Percentiles rank a stretch among this genome's conserved stretches.
Conservation (phyloP, 1,139 yeast species). For the Kurtzmaniella quercitrusa region DNA sequence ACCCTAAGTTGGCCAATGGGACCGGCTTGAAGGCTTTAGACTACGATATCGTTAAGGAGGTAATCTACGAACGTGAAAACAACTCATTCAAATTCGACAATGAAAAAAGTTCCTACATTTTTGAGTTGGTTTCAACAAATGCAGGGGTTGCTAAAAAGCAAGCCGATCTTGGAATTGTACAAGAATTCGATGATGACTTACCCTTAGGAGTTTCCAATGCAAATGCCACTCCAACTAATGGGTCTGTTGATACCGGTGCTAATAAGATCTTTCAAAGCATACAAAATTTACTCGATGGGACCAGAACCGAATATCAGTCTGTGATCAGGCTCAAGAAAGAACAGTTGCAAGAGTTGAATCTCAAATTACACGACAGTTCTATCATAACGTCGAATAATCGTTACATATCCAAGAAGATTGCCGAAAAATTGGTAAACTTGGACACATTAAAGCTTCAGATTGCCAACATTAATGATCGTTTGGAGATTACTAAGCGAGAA, state of each 20-base stretch:
- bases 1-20: constrained; percentile 70
- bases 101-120: constrained; percentile 24
- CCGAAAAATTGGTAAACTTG: constrained; percentile 33
- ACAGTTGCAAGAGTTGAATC: constrained; percentile 35
- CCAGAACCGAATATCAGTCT: constrained; percentile 38
- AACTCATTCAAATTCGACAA: constrained; percentile 8
- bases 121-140: constrained; percentile 34
- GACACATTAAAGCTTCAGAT: constrained; percentile 44
- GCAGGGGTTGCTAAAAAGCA: constrained; percentile 31
- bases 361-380: constrained; percentile 39
- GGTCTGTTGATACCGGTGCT: constrained; percentile 17
- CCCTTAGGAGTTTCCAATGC: neutral
- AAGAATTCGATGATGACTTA: constrained; percentile 9
- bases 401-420: constrained; percentile 33
- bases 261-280: constrained; percentile 38
- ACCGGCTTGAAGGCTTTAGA: constrained; percentile 84
- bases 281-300: constrained; percentile 35
- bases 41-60: constrained; percentile 60
- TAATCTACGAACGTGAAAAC: constrained; percentile 15
- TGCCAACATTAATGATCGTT: constrained; percentile 38
- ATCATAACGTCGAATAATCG: constrained; percentile 44
- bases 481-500: constrained; percentile 25
- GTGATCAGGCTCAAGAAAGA: constrained; percentile 34
- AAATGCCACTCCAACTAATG: constrained; percentile 4
- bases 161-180: constrained; percentile 18